A percentile compares a stretch with the other conserved stretches of the same genome.
Evolutionary conservation across 805 yeast species (phyloP).

Genomic region (Kuraishia molischiana): DNA sequence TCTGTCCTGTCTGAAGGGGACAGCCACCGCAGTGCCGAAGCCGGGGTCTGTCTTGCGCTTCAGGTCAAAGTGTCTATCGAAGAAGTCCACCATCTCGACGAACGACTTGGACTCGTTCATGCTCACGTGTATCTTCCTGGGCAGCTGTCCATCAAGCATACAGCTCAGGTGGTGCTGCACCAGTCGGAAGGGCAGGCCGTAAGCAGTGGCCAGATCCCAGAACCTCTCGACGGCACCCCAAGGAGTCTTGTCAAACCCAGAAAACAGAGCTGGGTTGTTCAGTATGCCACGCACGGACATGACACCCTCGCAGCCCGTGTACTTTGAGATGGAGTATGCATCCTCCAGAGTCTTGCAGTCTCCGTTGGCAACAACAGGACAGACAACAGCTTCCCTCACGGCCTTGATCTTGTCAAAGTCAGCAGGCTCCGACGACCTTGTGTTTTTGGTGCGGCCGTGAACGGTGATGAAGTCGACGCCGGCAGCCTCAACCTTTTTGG

Average conservation of each 20-base stretch:
- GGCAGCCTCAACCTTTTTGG: constrained; percentile 62
- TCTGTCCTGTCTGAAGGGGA: constrained; percentile 21
- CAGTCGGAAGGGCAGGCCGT: constrained; percentile 78
- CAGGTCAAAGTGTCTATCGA: constrained; percentile 61
- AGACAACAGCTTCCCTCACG: constrained; percentile 43
- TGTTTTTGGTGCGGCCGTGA: constrained; percentile 83
- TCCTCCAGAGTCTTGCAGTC: constrained; percentile 71
- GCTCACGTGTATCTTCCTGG: constrained; percentile 39
- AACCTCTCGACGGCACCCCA: constrained; percentile 87
- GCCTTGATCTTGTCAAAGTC: constrained; percentile 71
- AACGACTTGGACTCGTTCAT: constrained; percentile 54
- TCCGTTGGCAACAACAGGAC: constrained; percentile 97
- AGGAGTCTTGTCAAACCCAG: constrained; percentile 66
- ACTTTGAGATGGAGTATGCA: constrained; percentile 46
- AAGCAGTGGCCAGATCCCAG: constrained; percentile 67
- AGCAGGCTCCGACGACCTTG: constrained; percentile 78
- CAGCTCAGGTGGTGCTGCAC: constrained; percentile 83
- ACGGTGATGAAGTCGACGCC: constrained; percentile 94
- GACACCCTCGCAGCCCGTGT: constrained; percentile 81
- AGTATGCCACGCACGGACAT: constrained; percentile 93
- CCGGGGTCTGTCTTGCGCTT: constrained; percentile 59
- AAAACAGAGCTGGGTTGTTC: constrained; percentile 80
- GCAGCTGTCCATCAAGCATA: constrained; percentile 58
- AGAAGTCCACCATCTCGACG: constrained; percentile 70
- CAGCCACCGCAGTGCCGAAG: constrained; percentile 39